These are phyloP conservation scores for Schizonepeta tenuifolia DNA, from an alignment of 257 asterid genomes.

Conservation along the genomic window DNA sequence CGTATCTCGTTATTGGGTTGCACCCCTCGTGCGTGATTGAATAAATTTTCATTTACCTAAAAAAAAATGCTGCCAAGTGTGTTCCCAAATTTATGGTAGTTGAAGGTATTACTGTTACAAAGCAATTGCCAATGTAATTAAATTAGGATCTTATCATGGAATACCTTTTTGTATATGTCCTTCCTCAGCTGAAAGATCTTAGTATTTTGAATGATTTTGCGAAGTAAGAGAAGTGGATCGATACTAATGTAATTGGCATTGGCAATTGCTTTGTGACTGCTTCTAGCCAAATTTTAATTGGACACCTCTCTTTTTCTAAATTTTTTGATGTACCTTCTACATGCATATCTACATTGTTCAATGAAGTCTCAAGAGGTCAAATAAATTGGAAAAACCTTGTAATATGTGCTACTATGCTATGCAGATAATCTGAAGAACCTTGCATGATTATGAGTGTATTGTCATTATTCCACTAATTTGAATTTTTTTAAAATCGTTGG, in stretches of 20 bases:
- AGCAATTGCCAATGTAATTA: no score
- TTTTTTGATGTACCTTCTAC: background rate
- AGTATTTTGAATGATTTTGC: no score
- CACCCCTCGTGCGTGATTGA: no score
- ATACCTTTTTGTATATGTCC: no score
- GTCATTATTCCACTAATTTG: background rate
- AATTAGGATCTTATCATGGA: no score
- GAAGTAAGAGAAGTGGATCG: background rate
- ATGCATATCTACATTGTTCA: background rate
- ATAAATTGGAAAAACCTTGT: background rate
- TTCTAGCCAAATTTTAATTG: background rate
- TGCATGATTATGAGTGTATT: background rate
- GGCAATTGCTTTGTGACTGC: conserved; percentile 1
- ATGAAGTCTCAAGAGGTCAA: conserved; percentile 13
- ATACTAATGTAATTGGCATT: background rate
- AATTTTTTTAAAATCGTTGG: conserved; percentile 23
- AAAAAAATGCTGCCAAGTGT: conserved; percentile 15
- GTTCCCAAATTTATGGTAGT: conserved; percentile 13
- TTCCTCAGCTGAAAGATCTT: no score
- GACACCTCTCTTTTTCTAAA: background rate
- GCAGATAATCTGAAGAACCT: background rate
- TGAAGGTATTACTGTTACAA: conserved; percentile 9
- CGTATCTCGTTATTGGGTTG: no score
- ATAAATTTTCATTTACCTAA: no score
- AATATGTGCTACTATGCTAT: conserved; percentile 1